Conservation (phyloP, 768 basidiomycete species). For the Lyophyllum atratum region DNA sequence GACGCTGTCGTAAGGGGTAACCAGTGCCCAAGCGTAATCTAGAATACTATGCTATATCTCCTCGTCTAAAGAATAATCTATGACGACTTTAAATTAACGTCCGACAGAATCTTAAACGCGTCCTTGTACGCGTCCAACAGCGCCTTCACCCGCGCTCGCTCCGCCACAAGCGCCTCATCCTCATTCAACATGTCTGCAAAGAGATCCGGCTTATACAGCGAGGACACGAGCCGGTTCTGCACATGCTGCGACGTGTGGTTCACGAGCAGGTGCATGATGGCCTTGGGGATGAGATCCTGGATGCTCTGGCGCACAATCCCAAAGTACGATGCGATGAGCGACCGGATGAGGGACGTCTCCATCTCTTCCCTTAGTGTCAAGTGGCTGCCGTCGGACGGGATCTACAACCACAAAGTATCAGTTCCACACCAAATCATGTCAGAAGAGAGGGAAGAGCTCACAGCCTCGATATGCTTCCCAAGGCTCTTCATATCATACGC, state of each 20-base stretch:
- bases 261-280: constrained; percentile 97
- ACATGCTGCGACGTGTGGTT: constrained; percentile 96
- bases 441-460: constrained; percentile 48
- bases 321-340: constrained; percentile 95
- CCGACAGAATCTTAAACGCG: constrained; percentile 84
- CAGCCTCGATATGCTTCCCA: constrained; percentile 96
- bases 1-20: constrained; percentile 8
- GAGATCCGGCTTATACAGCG: constrained; percentile 92
- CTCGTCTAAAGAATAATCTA: constrained; percentile 23
- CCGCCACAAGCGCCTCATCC: constrained; percentile 93
- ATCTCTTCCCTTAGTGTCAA: constrained; percentile 89
- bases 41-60: constrained; percentile 18
- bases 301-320: constrained; percentile 95
- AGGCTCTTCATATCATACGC: constrained; percentile 99
- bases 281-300: constrained; percentile 96
- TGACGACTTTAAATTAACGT: constrained; percentile 74
- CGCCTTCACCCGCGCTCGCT: constrained; percentile 91
- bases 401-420: constrained; percentile 1
- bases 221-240: constrained; percentile 93
- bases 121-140: constrained; percentile 95
- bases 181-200: constrained; percentile 92
- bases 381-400: constrained; percentile 58
- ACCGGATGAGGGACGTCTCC: constrained; percentile 94
- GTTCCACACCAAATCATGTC: not conserved
- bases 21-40: constrained; percentile 14